A percentile compares a stretch with the other conserved stretches of the same genome.
Conservation (phyloP, 2,329 filamentous ascomycete genomes). For the Aureobasidium leucospermi region DNA sequence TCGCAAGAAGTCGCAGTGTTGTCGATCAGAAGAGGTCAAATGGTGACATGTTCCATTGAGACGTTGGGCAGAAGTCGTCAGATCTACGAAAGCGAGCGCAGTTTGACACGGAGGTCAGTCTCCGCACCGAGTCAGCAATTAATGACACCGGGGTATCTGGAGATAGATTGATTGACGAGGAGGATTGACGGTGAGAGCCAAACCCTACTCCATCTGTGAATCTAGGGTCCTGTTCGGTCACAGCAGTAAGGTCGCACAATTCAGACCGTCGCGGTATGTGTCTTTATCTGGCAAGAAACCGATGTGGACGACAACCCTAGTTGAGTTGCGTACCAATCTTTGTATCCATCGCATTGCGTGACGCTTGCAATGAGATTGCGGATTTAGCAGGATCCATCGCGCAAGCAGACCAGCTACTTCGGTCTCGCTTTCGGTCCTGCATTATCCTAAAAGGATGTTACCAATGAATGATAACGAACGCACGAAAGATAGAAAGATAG, state of each 20-base stretch:
- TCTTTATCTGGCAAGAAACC: neutral
- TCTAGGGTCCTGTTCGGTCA: neutral
- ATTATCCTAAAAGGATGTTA: too few relatives aligned
- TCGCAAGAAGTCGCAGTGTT: too few relatives aligned
- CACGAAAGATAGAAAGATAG: too few relatives aligned
- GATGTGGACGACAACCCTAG: neutral
- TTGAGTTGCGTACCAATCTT: neutral
- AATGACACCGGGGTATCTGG: neutral
- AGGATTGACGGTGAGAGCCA: neutral
- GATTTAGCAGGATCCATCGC: too few relatives aligned
- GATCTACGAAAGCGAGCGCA: too few relatives aligned
- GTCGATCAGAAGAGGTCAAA: too few relatives aligned
- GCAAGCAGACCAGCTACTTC: too few relatives aligned
- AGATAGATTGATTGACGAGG: neutral
- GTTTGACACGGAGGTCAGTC: too few relatives aligned
- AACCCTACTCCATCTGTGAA: neutral
- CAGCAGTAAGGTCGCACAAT: neutral
- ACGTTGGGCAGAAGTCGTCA: constrained; percentile 20
- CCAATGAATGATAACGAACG: too few relatives aligned
- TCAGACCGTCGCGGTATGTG: neutral
- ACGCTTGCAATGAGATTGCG: neutral
- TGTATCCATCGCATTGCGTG: too few relatives aligned
- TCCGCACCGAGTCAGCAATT: neutral
- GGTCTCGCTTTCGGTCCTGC: too few relatives aligned
- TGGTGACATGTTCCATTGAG: too few relatives aligned